Evolutionary conservation across 2,329 filamentous ascomycete species (phyloP).

Genomic region (Diaporthe humulicola): DNA sequence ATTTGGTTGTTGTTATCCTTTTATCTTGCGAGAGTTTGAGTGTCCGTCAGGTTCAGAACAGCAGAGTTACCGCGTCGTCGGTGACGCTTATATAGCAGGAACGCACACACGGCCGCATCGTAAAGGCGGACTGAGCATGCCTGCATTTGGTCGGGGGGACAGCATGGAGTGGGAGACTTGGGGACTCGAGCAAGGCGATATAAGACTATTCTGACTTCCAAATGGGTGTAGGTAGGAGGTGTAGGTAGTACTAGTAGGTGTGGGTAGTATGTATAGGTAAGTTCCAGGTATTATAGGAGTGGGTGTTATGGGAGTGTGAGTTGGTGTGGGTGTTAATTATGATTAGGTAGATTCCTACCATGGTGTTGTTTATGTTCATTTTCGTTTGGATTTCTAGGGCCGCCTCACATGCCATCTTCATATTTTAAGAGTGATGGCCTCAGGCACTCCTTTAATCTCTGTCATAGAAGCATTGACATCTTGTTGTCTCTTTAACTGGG

Average conservation of each 20-base stretch:
- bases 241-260: too few species aligned
- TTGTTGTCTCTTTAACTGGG: too few species aligned
- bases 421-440: too few species aligned
- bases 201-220: background rate
- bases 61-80: background rate
- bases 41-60: background rate
- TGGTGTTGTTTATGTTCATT: too few species aligned
- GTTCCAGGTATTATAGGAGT: too few species aligned
- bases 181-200: background rate
- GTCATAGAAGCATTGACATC: background rate
- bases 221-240: too few species aligned
- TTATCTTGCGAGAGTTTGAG: background rate
- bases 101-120: background rate
- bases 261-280: too few species aligned
- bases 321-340: too few species aligned
- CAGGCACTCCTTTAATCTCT: background rate
- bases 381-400: too few species aligned
- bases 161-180: slow-evolving; percentile 1
- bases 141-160: background rate
- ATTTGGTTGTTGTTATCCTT: background rate
- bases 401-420: too few species aligned
- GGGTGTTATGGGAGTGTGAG: too few species aligned
- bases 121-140: background rate
- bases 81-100: background rate
- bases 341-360: too few species aligned